Base-by-base conservation (phyloP, 306 rosid species). In the cucumber (Cucumis sativus) region DNA sequence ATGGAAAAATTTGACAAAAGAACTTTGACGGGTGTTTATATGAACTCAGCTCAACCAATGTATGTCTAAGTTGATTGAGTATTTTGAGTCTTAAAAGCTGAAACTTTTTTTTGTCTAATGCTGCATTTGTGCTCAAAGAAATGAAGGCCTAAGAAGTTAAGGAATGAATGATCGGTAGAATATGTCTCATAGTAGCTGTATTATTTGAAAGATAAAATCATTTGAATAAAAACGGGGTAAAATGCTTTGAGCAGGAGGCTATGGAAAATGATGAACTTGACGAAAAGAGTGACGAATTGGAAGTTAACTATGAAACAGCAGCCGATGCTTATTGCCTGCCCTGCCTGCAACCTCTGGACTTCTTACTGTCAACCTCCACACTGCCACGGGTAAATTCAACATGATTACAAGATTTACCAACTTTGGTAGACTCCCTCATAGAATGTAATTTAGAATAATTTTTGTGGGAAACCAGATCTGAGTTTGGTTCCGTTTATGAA, bases 201-300 rank as follows among this genome's bases (percentile, higher is more conserved):
- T 45, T 45, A 21, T 45, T 69, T 11, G 6, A 69, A 4, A 0
- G 12, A 43, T 41, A 6, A 33, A 23, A 3, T 0, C 55, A 45
- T 14, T 23, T 70, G 30, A 1, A n/a, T 6, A 43, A 49, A 47
- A 39, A 10, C 35, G 8, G 49, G 21, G 33, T 49, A n/a, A 10
- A 30, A 70, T 43, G 16, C 2, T 83, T 40, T 17, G 30, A 21
- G 41, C 75, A 92, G 98, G 89, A 87, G 54, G 96, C 97, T 16
- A 88, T 84, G 80, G 95, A 87, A 86, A 88, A 85, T 78, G 98
- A 92, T 79, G 97, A 90, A 63, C 74, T 84, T 70, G 96, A 95
- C 82, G 79, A 83, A 77, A 82, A 77, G 73, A 64, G 79, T 45
- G 85, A 85, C 69, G 78, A 54, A 12, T 64, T 86, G 90, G 91